phyloP scores from a whole-genome alignment of 495 filamentous ascomycete species.

The Gamarada debralockiae region DNA sequence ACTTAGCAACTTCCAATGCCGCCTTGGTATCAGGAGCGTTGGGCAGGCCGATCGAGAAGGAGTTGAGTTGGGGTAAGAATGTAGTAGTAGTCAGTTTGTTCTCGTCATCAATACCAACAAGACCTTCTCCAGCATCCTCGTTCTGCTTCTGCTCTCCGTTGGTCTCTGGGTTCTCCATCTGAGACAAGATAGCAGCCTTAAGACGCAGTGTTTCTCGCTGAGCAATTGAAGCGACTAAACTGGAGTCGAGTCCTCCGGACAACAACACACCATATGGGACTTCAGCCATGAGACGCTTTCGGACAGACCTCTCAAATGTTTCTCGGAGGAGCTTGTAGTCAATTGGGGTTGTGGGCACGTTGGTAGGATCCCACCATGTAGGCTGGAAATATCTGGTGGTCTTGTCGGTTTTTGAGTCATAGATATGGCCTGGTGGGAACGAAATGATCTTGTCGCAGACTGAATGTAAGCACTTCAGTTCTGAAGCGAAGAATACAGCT shows the following conservation, averaged over 20 bases:
- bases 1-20: slow-evolving; percentile 85
- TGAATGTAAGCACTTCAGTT: slow-evolving; percentile 88
- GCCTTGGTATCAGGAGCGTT: slow-evolving; percentile 87
- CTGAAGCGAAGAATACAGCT: slow-evolving; percentile 91
- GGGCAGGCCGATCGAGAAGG: slow-evolving; percentile 94
- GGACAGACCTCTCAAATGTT: slow-evolving; percentile 83
- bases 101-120: slow-evolving; percentile 92
- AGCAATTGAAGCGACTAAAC: slow-evolving; percentile 90
- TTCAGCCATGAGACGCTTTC: slow-evolving; percentile 97
- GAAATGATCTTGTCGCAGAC: slow-evolving; percentile 93
- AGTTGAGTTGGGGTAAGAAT: slow-evolving; percentile 89
- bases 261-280: slow-evolving; percentile 96
- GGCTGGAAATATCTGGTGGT: slow-evolving; percentile 87
- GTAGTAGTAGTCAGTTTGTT: slow-evolving; percentile 88
- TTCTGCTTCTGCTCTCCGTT: slow-evolving; percentile 36
- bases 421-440: slow-evolving; percentile 94
- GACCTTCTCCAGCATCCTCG: slow-evolving; percentile 51
- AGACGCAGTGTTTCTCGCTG: slow-evolving; percentile 83
- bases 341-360: slow-evolving; percentile 71
- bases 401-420: slow-evolving; percentile 82
- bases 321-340: slow-evolving; percentile 77
- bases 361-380: slow-evolving; percentile 82
- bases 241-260: slow-evolving; percentile 94
- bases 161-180: slow-evolving; percentile 16
- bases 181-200: slow-evolving; percentile 52